These are phyloP conservation scores for Candida tibetensis DNA, from an alignment of 805 yeast genomes.

Conservation along the genomic window DNA sequence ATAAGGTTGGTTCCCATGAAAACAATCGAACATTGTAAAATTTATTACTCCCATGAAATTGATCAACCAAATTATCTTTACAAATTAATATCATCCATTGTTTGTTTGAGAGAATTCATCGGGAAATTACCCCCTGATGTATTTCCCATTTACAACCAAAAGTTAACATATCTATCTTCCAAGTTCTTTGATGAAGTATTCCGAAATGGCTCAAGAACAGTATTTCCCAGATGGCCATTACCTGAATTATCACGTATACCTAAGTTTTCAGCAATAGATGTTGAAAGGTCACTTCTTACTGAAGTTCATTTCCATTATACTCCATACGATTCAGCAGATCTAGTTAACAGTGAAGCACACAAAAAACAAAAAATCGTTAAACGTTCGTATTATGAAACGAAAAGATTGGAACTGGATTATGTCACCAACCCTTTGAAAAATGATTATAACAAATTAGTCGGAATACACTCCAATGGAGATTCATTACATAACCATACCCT, in stretches of 20 bases:
- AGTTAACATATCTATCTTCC: constrained; percentile 56
- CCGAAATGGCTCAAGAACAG: constrained; percentile 9
- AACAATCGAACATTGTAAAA: constrained; percentile 78
- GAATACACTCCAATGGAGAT: constrained; percentile 37
- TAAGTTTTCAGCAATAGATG: constrained; percentile 65
- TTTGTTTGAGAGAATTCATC: constrained; percentile 74
- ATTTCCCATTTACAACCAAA: constrained; percentile 68
- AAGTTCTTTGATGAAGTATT: constrained; percentile 52
- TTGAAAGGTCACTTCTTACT: constrained; percentile 70
- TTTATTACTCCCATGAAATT: constrained; percentile 37
- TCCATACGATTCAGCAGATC: constrained; percentile 47
- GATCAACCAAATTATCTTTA: constrained; percentile 46
- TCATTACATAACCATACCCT: constrained; percentile 12
- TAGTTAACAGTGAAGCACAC: constrained; percentile 24
- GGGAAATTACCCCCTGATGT: constrained; percentile 81
- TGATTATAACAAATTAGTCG: constrained; percentile 46
- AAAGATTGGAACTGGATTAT: constrained; percentile 64
- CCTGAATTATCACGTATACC: constrained; percentile 70
- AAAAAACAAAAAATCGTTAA: constrained; percentile 16
- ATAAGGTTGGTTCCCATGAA: constrained; percentile 72
- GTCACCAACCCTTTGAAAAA: constrained; percentile 64
- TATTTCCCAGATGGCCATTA: constrained; percentile 62
- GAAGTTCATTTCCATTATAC: constrained; percentile 66
- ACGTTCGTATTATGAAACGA: constrained; percentile 51
- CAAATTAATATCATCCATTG: constrained; percentile 76